Evolutionary conservation across 108 stramenopile genomes (phyloP), one percentile per base, ranked within the genome.

Genomic region (Nitzschia sp.): DNA sequence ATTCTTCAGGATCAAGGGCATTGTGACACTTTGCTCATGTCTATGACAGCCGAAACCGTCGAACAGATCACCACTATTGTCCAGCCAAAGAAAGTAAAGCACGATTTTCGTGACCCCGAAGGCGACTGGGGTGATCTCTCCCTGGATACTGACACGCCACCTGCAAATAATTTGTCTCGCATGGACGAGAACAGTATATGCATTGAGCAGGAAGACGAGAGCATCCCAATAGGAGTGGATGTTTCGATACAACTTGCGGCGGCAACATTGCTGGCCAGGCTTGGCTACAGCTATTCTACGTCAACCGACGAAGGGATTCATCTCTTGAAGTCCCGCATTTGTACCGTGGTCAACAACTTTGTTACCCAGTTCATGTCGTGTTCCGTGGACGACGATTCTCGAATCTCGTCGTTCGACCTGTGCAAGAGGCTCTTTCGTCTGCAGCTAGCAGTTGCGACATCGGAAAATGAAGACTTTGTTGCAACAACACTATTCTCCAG

Each of bases 401-500:
- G 17, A n/a, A 19, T 51, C 13, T n/a, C n/a, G n/a, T 51, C 63
- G 30, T 21, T 59, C 18, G 72, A 74, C 17, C 34, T 27, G 15
- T 31, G 2, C 30, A 64, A 65, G 30, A 59, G 75, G 11, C 70
- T 38, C 27, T 47, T 64, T 23, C 68, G 75, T 18, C 56, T 76
- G 2, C 63, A 65, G 46, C 17, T 46, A n/a, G 46, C 31, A 1
- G 31, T 64, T 27, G 54, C 68, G 3, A 70, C 54, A 36, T 42
- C 61, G 1, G 75, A 76, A n/a, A 76, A 70, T 35, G 75, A 76
- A 59, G 68, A 69, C 8, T 76, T 70, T 38, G 33, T 76, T 23
- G 62, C 57, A n/a, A 35, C 38, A 13, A 59, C 56, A 3, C 8
- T 75, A 36, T 63, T 62, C 45, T 28, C 73, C 0, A 13, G 25